phyloP scores from a whole-genome alignment of 2,329 filamentous ascomycete species.

The Phoma sp. region DNA sequence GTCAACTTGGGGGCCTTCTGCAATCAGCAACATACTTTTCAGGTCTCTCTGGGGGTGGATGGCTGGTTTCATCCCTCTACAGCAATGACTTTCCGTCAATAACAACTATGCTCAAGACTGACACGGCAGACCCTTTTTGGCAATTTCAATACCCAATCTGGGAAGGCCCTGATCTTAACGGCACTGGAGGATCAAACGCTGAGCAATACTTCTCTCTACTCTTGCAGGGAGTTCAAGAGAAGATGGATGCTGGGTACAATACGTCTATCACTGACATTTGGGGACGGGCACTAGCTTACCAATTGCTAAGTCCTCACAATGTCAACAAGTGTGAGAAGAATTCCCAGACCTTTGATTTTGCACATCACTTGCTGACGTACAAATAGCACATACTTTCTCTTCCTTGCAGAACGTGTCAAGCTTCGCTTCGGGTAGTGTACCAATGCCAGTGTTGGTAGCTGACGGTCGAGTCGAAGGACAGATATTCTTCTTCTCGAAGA shows the following conservation, averaged over 20 bases:
- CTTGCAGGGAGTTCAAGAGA: not conserved
- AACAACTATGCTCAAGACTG: not conserved
- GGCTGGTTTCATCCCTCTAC: not conserved
- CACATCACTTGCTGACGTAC: too few species aligned
- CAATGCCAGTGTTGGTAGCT: not conserved
- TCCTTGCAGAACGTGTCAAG: not conserved
- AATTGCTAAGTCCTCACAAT: slow-evolving; percentile 60
- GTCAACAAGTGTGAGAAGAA: not conserved
- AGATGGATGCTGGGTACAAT: slow-evolving; percentile 65
- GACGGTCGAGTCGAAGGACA: not conserved
- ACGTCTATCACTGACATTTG: slow-evolving; percentile 84
- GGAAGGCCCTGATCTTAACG: not conserved
- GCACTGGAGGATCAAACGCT: not conserved
- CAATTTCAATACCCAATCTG: not conserved
- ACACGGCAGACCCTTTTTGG: not conserved
- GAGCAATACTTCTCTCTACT: not conserved
- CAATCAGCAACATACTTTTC: not conserved
- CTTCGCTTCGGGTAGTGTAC: not conserved
- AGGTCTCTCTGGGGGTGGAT: not conserved
- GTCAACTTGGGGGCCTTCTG: not conserved
- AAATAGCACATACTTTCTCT: not conserved
- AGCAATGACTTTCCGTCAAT: not conserved
- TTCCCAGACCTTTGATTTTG: too few species aligned
- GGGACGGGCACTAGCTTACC: slow-evolving; percentile 79
- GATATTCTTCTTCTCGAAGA: not conserved